Evolutionary conservation across 805 yeast species (phyloP), one percentile per base, ranked within the genome.

Genomic region (Metschnikowia cubensis): DNA sequence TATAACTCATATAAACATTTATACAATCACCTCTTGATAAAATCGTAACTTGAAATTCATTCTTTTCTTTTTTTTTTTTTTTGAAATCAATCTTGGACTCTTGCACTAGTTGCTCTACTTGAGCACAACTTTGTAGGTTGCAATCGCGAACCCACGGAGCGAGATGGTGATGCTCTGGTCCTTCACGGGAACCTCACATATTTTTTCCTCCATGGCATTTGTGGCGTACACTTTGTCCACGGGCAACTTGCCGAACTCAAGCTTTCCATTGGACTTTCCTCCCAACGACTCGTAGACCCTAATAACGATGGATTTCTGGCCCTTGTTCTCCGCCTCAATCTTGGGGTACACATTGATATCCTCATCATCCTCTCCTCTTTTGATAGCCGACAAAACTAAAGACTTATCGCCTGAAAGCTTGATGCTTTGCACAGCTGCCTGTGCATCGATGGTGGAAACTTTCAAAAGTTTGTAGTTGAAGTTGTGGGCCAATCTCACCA

Each of bases 271-370:
- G 1, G 87, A 74, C 47, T 73, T 72, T 42, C 97, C 98, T 6
- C 99, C 99, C 41, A 92, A 73, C 0, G 96, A 71, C 63, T 92
- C 99, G 67, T 90, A 92, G 1, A 89, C 77, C 58, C 98, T 80
- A 31, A 87, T 71, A 22, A 91, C 74, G 25, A 89, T 70, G 1
- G 73, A 64, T 44, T 63, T 65, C 45, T 72, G 67, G 7, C 77
- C 79, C 33, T 64, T 60, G 47, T 67, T 65, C 42, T 74, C 73
- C 40, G 77, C 73, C 8, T 84, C 80, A 39, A 77, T 64, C 31
- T 67, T 61, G 62, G 63, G 58, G 62, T 81, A 79, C 6, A 69
- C 59, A 70, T 73, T 73, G 39, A 80, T 76, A 42, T 76, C 83
- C 31, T 64, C 72, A 64, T 92, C 97, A 61, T 86, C 89, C 62